Evolutionary conservation across 805 yeast genomes (phyloP), one percentile per base, ranked within the genome.

Genomic region (Blastobotrys terrestris): DNA sequence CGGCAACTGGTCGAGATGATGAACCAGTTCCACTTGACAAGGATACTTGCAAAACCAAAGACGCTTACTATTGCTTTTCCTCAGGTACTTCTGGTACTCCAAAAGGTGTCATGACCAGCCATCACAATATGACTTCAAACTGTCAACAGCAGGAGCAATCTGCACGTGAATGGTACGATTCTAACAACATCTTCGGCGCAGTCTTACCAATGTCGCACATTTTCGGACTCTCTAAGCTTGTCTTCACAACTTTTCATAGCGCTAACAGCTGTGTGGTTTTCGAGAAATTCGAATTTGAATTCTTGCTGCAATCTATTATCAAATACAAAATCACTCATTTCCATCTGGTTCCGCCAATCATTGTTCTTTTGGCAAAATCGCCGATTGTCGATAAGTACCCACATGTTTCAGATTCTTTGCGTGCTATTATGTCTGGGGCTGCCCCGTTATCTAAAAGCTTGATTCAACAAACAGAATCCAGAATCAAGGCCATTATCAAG

Each of bases 171-270:
- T 35, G 47, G 21, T 46, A 48, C 22, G 8, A 20, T 7, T 18
- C 54, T 2, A 42, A 21, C n/a, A 26, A 43, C 16, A 48, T 48
- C 13, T 50, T 20, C 6, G 53, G 44, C 1, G 57, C 54, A 8
- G 50, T 59, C 20, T 43, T 59, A 14, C 60, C 60, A 4, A 46
- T 57, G 54, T 55, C 59, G 13, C 62, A 60, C 43, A 66, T 72
- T 18, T 64, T 69, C n/a, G 91, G 94, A 52, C 78, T 83, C 44
- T 88, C 92, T 56, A 87, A 86, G 71, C 92, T 92, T 61, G 92
- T 84, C 21, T 79, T 81, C 31, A 70, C 84, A 56, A 74, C 79
- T 31, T 90, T 85, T 58, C 66, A 65, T 47, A 16, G 19, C 5
- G 68, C 63, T 18, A 44, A 47, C 11, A 50, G 52, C 13, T 52